Conservation (phyloP, 345 rosid genomes). For the Citrus glauca region DNA sequence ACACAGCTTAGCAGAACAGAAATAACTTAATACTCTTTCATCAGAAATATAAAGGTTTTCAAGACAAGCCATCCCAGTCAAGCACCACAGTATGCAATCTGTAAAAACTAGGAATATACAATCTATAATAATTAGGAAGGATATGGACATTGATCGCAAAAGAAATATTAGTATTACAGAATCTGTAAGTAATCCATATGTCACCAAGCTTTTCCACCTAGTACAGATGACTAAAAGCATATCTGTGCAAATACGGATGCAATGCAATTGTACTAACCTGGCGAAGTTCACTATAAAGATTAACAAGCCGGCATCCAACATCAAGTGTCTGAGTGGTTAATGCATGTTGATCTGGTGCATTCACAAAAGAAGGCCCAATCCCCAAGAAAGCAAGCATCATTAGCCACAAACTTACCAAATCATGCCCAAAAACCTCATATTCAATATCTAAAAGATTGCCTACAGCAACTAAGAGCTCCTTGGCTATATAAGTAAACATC, state of each 20-base stretch:
- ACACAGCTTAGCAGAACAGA: background rate
- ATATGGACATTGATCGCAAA: background rate
- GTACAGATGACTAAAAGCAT: background rate
- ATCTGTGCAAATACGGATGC: background rate
- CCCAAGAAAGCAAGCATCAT: constrained; percentile 57
- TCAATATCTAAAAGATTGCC: constrained; percentile 73
- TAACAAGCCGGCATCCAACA: constrained; percentile 72
- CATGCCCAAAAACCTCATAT: constrained; percentile 67
- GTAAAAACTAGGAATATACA: background rate
- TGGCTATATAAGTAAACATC: constrained; percentile 43
- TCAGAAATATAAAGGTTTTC: background rate
- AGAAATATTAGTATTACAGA: background rate
- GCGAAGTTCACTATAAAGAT: constrained; percentile 77
- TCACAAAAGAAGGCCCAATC: constrained; percentile 32
- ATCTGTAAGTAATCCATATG: background rate
- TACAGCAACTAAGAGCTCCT: constrained; percentile 54
- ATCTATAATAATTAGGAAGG: background rate
- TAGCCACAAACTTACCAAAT: constrained; percentile 61
- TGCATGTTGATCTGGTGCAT: constrained; percentile 28
- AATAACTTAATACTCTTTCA: background rate
- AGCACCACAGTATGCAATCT: background rate
- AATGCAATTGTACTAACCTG: constrained; percentile 59
- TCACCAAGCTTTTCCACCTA: background rate
- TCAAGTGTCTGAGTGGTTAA: constrained; percentile 40
- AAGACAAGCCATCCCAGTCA: background rate